These are phyloP conservation scores for Aspergillus luchuensis DNA, from an alignment of 2,329 filamentous ascomycete genomes.

Conservation along the genomic window DNA sequence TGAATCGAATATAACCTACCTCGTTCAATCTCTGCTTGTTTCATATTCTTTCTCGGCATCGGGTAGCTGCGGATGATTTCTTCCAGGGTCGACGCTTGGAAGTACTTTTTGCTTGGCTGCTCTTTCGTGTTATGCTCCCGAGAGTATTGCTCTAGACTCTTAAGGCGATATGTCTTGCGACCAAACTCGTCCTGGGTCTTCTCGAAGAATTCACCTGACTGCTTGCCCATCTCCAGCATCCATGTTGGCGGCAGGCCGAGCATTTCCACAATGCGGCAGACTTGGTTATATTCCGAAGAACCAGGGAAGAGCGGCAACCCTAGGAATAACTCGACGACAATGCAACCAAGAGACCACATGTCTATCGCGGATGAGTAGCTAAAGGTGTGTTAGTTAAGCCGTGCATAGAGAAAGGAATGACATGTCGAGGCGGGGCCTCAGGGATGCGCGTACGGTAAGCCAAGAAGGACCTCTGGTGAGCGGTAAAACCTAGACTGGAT, in stretches of 20 bases:
- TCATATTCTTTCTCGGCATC: slow-evolving; percentile 99
- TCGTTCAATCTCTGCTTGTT: slow-evolving; percentile 91
- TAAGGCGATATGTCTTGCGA: slow-evolving; percentile 84
- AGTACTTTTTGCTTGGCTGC: slow-evolving; percentile 99
- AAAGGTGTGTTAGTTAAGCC: slow-evolving; percentile 5
- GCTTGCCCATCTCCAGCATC: slow-evolving; percentile 99
- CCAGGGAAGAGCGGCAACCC: slow-evolving; percentile 93
- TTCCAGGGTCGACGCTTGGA: slow-evolving; percentile 87
- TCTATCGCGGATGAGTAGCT: slow-evolving; percentile 96
- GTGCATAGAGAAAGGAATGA: background rate
- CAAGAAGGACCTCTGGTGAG: slow-evolving; percentile 93
- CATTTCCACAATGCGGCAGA: slow-evolving; percentile 97
- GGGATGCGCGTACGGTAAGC: slow-evolving; percentile 64
- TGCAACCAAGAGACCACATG: slow-evolving; percentile 99
- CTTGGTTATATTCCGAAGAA: slow-evolving; percentile 98
- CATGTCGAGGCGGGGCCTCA: background rate
- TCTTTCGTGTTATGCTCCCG: slow-evolving; percentile 95
- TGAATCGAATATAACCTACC: slow-evolving; percentile 58
- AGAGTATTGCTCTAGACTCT: slow-evolving; percentile 97
- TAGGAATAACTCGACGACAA: slow-evolving; percentile 95
- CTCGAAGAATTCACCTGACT: slow-evolving; percentile 96
- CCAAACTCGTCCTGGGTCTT: slow-evolving; percentile 91
- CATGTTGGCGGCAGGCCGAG: slow-evolving; percentile 92
- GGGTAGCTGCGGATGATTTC: slow-evolving; percentile 98
- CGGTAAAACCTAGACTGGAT: slow-evolving; percentile 98